Evolutionary conservation across 257 asterid genomes (phyloP).

Genomic region (Jaltomata sinuosa): DNA sequence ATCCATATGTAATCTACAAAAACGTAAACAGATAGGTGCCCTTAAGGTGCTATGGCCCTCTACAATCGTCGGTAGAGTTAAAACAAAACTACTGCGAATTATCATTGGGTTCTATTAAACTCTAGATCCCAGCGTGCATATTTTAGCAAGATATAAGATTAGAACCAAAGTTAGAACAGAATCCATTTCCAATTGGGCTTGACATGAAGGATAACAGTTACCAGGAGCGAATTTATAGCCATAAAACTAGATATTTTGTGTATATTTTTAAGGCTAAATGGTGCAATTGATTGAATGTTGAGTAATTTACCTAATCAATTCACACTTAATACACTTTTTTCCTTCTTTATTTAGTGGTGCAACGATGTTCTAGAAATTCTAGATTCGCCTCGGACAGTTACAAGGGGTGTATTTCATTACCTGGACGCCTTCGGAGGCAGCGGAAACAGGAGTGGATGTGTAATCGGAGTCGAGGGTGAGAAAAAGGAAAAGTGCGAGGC

Average conservation of each 20-base stretch:
- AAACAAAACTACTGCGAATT: not conserved
- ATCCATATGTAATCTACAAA: conserved; percentile 70
- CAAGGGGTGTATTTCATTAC: conserved; percentile 4
- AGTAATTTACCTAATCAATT: too few species aligned
- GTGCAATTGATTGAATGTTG: too few species aligned
- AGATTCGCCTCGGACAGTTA: not conserved
- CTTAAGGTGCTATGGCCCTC: not conserved
- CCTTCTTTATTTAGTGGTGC: too few species aligned
- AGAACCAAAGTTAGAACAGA: not conserved
- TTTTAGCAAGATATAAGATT: not conserved
- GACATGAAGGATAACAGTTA: not conserved
- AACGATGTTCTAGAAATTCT: too few species aligned
- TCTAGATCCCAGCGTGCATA: not conserved
- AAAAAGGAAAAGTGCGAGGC: conserved; percentile 50
- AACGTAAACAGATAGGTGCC: not conserved
- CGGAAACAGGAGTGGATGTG: conserved; percentile 51
- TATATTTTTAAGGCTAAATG: too few species aligned
- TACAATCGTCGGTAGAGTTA: not conserved
- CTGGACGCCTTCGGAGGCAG: conserved; percentile 95
- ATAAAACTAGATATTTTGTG: too few species aligned
- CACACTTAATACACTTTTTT: too few species aligned
- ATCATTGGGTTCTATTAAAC: not conserved
- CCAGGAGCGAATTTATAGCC: too few species aligned
- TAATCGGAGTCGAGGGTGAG: conserved; percentile 57
- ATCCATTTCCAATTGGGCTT: not conserved